Percentiles rank a stretch among this genome's conserved stretches.
phyloP scores from a whole-genome alignment of 169 alveolate genomes.

The Eimeria maxima region DNA sequence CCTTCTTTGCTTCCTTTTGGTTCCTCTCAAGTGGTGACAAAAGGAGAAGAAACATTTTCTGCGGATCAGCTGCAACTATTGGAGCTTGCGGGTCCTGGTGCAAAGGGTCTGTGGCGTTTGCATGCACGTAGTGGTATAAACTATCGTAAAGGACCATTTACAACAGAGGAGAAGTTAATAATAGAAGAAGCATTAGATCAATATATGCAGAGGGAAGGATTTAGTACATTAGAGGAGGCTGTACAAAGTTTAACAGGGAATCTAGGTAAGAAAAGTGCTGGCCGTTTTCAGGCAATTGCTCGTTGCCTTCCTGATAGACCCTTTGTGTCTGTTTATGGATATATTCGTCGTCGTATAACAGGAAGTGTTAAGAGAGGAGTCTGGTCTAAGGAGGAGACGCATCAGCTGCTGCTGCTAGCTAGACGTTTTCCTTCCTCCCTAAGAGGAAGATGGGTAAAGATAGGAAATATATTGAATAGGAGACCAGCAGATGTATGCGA shows the following conservation, averaged over 20 bases:
- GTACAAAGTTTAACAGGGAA: neutral
- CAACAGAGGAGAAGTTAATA: neutral
- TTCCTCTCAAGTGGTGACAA: neutral
- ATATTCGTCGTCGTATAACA: constrained; percentile 30
- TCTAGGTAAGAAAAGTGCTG: neutral
- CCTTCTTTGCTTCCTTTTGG: constrained; percentile 26
- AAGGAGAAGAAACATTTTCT: neutral
- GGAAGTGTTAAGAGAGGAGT: constrained; percentile 27
- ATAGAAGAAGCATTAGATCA: constrained; percentile 36
- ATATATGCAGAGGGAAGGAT: neutral
- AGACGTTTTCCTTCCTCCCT: neutral
- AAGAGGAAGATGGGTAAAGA: constrained; percentile 59
- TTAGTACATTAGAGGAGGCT: constrained; percentile 14
- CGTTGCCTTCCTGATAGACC: constrained; percentile 73
- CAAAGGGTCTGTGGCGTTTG: constrained; percentile 49
- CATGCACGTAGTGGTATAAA: constrained; percentile 43
- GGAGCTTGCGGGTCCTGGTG: neutral
- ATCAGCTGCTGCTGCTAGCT: constrained; percentile 20
- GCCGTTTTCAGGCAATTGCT: constrained; percentile 49
- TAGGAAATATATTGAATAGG: constrained; percentile 18
- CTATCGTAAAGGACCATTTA: constrained; percentile 39
- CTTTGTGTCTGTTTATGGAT: constrained; percentile 49
- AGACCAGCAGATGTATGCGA: constrained; percentile 72
- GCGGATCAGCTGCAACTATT: too few relatives aligned
- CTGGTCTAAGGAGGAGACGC: constrained; percentile 47